Percentiles rank a stretch among this genome's conserved stretches.
Evolutionary conservation across 768 basidiomycete genomes (phyloP).

Genomic region (Boletus rubropictus): DNA sequence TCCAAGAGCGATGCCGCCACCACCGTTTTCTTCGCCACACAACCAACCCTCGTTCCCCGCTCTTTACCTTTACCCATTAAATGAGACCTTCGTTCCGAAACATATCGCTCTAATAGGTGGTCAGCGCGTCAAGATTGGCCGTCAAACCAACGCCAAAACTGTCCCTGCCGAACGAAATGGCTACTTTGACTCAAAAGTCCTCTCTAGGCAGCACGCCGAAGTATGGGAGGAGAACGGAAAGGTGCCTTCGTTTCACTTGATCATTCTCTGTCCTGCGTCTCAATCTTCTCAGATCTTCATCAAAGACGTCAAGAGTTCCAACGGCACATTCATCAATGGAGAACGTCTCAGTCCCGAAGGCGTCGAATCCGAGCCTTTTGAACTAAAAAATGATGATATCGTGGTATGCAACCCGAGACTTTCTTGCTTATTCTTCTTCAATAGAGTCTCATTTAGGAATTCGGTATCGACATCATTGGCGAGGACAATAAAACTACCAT

Average conservation of each 20-base stretch:
- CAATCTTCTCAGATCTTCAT: conserved; percentile 71
- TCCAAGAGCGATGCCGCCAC: conserved; percentile 30
- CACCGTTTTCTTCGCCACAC: conserved; percentile 29
- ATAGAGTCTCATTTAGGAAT: conserved; percentile 57
- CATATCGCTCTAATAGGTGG: conserved; percentile 71
- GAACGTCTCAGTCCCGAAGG: conserved; percentile 88
- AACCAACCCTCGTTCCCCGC: conserved; percentile 32
- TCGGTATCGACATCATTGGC: conserved; percentile 97
- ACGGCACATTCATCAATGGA: conserved; percentile 97
- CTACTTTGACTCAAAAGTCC: conserved; percentile 93
- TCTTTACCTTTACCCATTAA: conserved; percentile 82
- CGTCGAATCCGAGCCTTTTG: conserved; percentile 85
- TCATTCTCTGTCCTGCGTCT: conserved; percentile 9
- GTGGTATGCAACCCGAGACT: conserved; percentile 57
- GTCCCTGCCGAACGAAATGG: conserved; percentile 90
- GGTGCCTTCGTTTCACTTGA: conserved; percentile 38
- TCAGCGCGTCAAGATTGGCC: conserved; percentile 83
- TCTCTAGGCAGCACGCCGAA: conserved; percentile 93
- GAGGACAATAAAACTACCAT: conserved; percentile 98
- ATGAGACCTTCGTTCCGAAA: conserved; percentile 92
- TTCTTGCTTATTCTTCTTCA: conserved; percentile 5
- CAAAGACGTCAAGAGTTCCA: conserved; percentile 96
- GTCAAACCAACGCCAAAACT: conserved; percentile 95
- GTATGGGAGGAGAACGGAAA: conserved; percentile 94
- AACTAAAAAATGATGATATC: conserved; percentile 92